Evolutionary conservation across 2,329 filamentous ascomycete genomes (phyloP).

Genomic region (Fusarium domesticum): DNA sequence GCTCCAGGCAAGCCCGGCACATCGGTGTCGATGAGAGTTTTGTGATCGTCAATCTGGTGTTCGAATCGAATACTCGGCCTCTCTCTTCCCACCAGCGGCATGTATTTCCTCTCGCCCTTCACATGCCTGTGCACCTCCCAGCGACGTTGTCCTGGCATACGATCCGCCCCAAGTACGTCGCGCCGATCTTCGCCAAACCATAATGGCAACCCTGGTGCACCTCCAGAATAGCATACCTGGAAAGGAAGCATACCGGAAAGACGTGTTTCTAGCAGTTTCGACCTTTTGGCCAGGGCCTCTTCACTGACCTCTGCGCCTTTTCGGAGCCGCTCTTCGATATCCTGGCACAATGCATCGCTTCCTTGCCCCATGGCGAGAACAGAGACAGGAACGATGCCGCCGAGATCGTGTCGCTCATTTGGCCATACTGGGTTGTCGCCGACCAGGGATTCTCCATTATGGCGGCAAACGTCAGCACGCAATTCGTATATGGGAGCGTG

Average conservation of each 20-base stretch:
- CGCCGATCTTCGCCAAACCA: conserved; percentile 29
- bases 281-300: conserved; percentile 13
- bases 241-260: conserved; percentile 27
- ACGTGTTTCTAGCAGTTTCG: conserved; percentile 13
- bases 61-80: conserved; percentile 19
- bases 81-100: not conserved
- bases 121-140: conserved; percentile 20
- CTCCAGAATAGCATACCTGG: conserved; percentile 25
- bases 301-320: conserved; percentile 20
- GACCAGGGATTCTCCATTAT: conserved; percentile 26
- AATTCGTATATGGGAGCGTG: conserved; percentile 21
- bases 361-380: conserved; percentile 9
- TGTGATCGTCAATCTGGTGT: conserved; percentile 7
- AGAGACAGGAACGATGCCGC: conserved; percentile 26
- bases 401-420: conserved; percentile 20
- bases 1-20: conserved; percentile 8
- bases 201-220: conserved; percentile 16
- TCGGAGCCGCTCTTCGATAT: conserved; percentile 1
- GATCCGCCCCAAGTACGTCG: conserved; percentile 27
- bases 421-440: conserved; percentile 24
- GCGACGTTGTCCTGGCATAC: conserved; percentile 28
- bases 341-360: conserved; percentile 9
- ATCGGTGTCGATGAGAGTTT: conserved; percentile 17
- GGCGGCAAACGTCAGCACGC: conserved; percentile 25
- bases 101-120: conserved; percentile 5